Conservation (phyloP, 768 basidiomycete species). For the Gloeopeniophorella convolvens region DNA sequence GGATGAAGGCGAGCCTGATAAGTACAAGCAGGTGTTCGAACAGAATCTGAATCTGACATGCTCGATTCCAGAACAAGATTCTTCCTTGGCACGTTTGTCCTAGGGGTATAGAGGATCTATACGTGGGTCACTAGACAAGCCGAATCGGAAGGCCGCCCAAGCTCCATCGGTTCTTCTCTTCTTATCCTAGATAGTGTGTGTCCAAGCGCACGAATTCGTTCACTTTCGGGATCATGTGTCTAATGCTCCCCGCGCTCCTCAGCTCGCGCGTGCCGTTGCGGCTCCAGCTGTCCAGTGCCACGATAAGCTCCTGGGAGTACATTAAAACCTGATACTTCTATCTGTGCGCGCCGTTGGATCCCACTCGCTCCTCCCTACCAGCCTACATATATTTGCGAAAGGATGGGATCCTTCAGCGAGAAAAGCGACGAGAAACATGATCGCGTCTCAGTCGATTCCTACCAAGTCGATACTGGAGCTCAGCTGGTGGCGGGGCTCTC, state of each 20-base stretch:
- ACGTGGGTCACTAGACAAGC: too few species aligned
- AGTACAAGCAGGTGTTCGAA: too few species aligned
- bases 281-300: neutral
- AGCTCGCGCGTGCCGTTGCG: neutral
- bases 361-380: neutral
- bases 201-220: neutral
- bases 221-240: neutral
- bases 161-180: neutral
- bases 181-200: neutral
- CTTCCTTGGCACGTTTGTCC: too few species aligned
- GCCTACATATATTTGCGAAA: neutral
- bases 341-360: neutral
- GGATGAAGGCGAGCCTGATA: too few species aligned
- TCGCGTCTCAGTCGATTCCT: constrained; percentile 35
- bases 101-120: too few species aligned
- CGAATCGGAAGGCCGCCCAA: neutral
- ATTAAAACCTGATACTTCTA: neutral
- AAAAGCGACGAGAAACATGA: constrained; percentile 8
- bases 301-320: neutral
- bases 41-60: too few species aligned
- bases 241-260: neutral
- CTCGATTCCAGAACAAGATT: too few species aligned
- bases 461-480: constrained; percentile 57
- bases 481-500: constrained; percentile 43
- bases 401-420: constrained; percentile 15